Evolutionary conservation across 2,329 filamentous ascomycete genomes (phyloP), one percentile per base, ranked within the genome.

Genomic region (Sporothrix humicola): DNA sequence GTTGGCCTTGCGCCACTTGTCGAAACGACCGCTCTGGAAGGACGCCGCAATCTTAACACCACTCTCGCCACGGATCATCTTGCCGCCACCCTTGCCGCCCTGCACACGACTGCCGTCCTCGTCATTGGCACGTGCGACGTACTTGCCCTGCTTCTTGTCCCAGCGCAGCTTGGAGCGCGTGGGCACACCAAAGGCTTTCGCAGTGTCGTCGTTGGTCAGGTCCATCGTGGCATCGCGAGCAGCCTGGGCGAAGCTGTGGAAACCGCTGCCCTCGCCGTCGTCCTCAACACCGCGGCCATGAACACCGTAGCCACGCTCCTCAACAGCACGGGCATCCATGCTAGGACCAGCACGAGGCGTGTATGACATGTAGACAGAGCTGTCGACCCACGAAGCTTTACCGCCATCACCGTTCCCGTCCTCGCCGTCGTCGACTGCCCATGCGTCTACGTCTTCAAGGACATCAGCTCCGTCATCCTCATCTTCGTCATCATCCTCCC

Each of bases 101-200:
- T 69, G 44, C 0, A 50, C 42, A 79, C 91, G 91, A 78, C 86
- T 97, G 54, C 96, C 96, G 83, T 99, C 97, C 78, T 97, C 93
- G 83, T 99, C 96, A 85, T 99, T 98, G 78, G 90, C 90, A 50
- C 93, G 90, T 13, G 93, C 87, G 50, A 99, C 95, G 84, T 98
- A 99, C 83, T 98, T 98, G 84, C 93, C 97, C 79, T 90, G 89
- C 82, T 97, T 97, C 85, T 97, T 95, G 85, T 99, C 96, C 96
- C 96, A 99, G 77, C 96, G 92, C 90, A 97, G 91, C 77, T 90
- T 89, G 68, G 90, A 83, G 78, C 91, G 92, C 65, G 91, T 88
- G 2, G 94, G 90, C 78, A 93, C 90, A 75, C 90, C 94, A 81
- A 98, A 97, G 1, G 89, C 87, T 80, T 93, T 93, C 78, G 89